A percentile compares a stretch with the other conserved stretches of the same genome.
Evolutionary conservation across 306 rosid species (phyloP).

Genomic region (Gleditsia sinensis): DNA sequence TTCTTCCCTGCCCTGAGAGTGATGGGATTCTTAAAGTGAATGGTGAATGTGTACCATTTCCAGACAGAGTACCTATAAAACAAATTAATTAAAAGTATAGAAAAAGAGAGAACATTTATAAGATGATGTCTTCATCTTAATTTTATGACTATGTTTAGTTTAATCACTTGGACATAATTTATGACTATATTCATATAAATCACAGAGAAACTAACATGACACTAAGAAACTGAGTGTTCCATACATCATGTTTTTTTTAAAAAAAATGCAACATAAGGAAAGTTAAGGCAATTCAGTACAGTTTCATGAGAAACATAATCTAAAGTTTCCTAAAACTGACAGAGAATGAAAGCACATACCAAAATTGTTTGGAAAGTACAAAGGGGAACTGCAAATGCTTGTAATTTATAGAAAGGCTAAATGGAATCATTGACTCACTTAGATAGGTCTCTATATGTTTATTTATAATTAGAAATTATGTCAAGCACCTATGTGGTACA

Average conservation of each 20-base stretch:
- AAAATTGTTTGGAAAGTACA: not conserved
- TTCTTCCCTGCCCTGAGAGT: slow-evolving; percentile 81
- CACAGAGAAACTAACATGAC: not conserved
- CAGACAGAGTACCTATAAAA: slow-evolving; percentile 72
- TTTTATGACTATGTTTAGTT: not conserved
- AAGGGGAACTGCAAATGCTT: not conserved
- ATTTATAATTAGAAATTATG: too few species aligned
- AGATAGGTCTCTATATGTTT: too few species aligned
- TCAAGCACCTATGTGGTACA: too few species aligned
- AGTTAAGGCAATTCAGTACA: slow-evolving; percentile 22
- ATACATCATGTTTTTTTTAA: not conserved
- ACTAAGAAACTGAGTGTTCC: not conserved
- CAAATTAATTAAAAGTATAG: not conserved
- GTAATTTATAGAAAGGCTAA: too few species aligned
- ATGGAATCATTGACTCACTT: too few species aligned
- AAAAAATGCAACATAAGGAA: not conserved
- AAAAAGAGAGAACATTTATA: not conserved
- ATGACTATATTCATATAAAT: not conserved
- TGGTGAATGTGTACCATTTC: slow-evolving; percentile 81
- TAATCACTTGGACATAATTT: not conserved
- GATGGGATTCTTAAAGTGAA: slow-evolving; percentile 60
- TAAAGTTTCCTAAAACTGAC: not conserved
- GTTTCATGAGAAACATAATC: not conserved
- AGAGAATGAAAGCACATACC: slow-evolving; percentile 7
- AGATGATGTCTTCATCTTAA: not conserved